Percentiles rank a stretch among this genome's conserved stretches.
Evolutionary conservation across 768 basidiomycete species (phyloP).

Genomic region (Tulasnella sp.): DNA sequence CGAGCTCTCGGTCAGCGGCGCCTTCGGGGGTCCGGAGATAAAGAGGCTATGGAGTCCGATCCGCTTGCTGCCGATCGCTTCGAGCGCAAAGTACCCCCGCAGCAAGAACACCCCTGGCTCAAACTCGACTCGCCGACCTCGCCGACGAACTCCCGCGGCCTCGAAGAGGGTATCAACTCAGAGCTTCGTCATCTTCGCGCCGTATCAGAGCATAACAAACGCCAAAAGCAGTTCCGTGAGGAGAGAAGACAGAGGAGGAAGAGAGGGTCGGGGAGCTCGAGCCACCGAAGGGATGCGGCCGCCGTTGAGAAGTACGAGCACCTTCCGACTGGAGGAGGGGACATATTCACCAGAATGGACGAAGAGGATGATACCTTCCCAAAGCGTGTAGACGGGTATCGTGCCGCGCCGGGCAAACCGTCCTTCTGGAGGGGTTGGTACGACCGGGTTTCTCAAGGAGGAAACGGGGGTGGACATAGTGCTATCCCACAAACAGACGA

Average conservation of each 20-base stretch:
- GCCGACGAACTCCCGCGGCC: constrained; percentile 41
- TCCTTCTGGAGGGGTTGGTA: constrained; percentile 62
- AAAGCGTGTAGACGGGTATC: not conserved
- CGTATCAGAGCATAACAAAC: not conserved
- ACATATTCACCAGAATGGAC: constrained; percentile 29
- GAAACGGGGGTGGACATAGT: not conserved
- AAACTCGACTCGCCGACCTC: constrained; percentile 49
- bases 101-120: constrained; percentile 50
- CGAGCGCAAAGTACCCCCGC: not conserved
- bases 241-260: constrained; percentile 36
- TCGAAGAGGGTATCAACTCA: constrained; percentile 52
- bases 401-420: constrained; percentile 38
- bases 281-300: constrained; percentile 12
- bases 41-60: constrained; percentile 23
- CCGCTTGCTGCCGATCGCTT: constrained; percentile 20
- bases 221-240: constrained; percentile 35
- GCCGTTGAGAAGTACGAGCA: not conserved
- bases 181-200: constrained; percentile 54
- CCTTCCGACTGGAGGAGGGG: not conserved
- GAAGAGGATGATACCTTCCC: constrained; percentile 30
- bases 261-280: constrained; percentile 1
- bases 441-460: constrained; percentile 45
- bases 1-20: constrained; percentile 39
- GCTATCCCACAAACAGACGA: constrained; percentile 34
- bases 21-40: constrained; percentile 27